Evolutionary conservation across 345 rosid genomes (phyloP).

Genomic region (Boechera stricta): DNA sequence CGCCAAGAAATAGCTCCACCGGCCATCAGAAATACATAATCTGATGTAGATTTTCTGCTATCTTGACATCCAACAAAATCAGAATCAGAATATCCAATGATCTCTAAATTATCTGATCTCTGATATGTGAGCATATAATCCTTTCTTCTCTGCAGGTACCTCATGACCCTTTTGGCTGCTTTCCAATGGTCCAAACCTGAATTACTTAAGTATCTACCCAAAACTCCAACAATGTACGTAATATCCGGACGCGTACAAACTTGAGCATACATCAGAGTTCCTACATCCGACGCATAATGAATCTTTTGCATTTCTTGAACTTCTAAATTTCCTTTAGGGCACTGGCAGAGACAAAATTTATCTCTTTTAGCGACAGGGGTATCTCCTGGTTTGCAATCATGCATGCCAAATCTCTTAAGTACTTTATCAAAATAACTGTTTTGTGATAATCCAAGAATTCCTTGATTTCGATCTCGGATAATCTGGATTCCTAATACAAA

Average conservation of each 20-base stretch:
- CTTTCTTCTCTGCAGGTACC: not conserved
- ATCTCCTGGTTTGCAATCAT: no score
- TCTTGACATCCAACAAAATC: conserved; percentile 8
- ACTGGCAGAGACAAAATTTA: not conserved
- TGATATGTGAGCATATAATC: not conserved
- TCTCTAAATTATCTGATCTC: not conserved
- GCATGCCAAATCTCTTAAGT: no score
- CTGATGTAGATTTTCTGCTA: not conserved
- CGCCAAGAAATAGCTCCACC: no score
- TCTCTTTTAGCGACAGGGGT: not conserved
- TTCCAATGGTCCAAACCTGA: not conserved
- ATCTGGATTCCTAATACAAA: not conserved
- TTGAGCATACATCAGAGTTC: conserved; percentile 2
- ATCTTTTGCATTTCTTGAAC: not conserved
- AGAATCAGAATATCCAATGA: conserved; percentile 10
- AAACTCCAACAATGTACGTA: not conserved
- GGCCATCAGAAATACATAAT: no score
- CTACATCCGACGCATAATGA: not conserved
- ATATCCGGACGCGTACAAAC: not conserved
- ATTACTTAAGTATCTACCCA: not conserved
- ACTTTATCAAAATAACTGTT: no score
- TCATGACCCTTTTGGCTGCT: not conserved
- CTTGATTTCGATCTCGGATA: not conserved
- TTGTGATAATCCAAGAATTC: no score
- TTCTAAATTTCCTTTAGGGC: not conserved